Conservation (phyloP, 1,284 basidiomycete species). For the Thelephora terrestris region DNA sequence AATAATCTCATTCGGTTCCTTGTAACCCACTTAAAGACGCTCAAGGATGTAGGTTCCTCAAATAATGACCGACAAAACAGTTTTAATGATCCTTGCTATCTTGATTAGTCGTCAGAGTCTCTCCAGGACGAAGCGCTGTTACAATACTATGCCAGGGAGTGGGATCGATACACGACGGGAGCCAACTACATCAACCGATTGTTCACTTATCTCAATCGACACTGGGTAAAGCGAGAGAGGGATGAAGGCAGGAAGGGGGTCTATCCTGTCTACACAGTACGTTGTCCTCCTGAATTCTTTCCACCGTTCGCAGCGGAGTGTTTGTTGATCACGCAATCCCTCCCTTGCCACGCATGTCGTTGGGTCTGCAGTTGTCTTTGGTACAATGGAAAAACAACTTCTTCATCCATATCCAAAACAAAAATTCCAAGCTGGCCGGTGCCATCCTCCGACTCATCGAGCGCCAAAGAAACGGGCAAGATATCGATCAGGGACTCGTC, state of each 20-base stretch:
- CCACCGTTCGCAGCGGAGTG: background rate
- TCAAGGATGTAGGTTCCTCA: conserved; percentile 46
- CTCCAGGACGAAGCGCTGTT: conserved; percentile 84
- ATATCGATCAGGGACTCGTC: conserved; percentile 87
- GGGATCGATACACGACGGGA: conserved; percentile 95
- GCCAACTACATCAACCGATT: conserved; percentile 94
- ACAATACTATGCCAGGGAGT: conserved; percentile 86
- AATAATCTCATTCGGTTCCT: conserved; percentile 84
- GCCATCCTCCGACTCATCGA: conserved; percentile 88
- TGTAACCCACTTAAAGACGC: conserved; percentile 60
- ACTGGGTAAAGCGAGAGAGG: conserved; percentile 98
- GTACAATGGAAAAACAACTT: conserved; percentile 94
- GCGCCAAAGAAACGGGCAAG: conserved; percentile 90
- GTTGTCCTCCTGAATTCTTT: conserved; percentile 22
- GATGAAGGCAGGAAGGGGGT: conserved; percentile 96
- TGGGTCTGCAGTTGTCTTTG: conserved; percentile 65
- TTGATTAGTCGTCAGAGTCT: conserved; percentile 59
- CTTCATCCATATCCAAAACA: conserved; percentile 81
- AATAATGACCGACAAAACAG: conserved; percentile 1
- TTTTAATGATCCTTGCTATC: conserved; percentile 9
- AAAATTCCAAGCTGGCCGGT: conserved; percentile 72
- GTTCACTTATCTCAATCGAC: conserved; percentile 95
- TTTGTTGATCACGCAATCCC: background rate
- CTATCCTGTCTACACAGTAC: conserved; percentile 91
- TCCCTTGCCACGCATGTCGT: background rate